Conservation (phyloP, 164 flowering plant genomes). For the Akebia trifoliata region DNA sequence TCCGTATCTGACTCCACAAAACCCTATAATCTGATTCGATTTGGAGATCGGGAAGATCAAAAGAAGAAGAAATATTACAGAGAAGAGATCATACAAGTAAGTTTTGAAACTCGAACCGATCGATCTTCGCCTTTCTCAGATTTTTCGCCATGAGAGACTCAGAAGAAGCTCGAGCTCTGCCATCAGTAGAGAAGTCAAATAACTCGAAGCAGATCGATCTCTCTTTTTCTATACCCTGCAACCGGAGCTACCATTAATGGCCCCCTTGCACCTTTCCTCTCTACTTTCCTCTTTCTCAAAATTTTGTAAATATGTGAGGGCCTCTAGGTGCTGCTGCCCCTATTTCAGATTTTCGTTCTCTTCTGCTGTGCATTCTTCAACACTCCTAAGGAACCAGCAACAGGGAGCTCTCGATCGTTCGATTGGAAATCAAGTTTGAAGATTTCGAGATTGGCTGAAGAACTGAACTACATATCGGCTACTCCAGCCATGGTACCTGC, state of each 20-base stretch:
- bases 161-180: slow-evolving; percentile 2
- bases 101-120: not conserved
- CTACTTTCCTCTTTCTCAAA: too few species aligned
- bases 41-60: slow-evolving; percentile 3
- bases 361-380: too few species aligned
- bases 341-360: too few species aligned
- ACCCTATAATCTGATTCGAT: slow-evolving; percentile 29
- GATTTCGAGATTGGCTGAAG: slow-evolving; percentile 81
- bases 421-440: slow-evolving; percentile 86
- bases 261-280: too few species aligned
- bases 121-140: not conserved
- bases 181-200: not conserved
- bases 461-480: slow-evolving; percentile 86
- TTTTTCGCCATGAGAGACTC: slow-evolving; percentile 2
- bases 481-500: slow-evolving; percentile 99
- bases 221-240: too few species aligned
- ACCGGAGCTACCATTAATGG: too few species aligned
- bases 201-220: too few species aligned
- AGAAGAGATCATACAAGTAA: not conserved
- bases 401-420: slow-evolving; percentile 63
- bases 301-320: too few species aligned
- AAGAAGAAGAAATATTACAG: slow-evolving; percentile 9
- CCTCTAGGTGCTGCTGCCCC: too few species aligned
- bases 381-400: too few species aligned
- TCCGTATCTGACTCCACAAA: slow-evolving; percentile 48